A percentile compares a stretch with the other conserved stretches of the same genome.
phyloP scores from a whole-genome alignment of 2,329 filamentous ascomycete genomes.

The Cytospora paraplurivora region DNA sequence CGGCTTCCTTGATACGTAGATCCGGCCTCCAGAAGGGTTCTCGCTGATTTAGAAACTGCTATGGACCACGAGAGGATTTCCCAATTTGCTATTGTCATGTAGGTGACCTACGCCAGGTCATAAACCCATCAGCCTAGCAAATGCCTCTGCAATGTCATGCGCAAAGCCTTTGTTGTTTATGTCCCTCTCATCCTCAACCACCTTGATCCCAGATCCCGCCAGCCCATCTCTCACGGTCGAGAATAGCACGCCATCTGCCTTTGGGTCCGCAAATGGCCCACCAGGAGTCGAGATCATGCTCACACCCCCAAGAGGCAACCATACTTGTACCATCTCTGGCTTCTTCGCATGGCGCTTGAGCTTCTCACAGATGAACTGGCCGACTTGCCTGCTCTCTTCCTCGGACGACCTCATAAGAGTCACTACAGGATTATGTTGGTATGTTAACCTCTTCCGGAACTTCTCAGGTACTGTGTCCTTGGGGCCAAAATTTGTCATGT shows the following conservation, averaged over 20 bases:
- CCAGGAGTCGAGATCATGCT: slow-evolving; percentile 60
- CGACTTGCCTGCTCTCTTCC: slow-evolving; percentile 60
- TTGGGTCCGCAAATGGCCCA: slow-evolving; percentile 53
- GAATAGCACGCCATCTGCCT: slow-evolving; percentile 54
- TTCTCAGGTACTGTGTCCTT: slow-evolving; percentile 55
- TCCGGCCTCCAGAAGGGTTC: too few species aligned
- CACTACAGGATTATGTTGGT: slow-evolving; percentile 66
- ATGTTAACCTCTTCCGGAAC: slow-evolving; percentile 54
- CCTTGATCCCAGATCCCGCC: slow-evolving; percentile 47
- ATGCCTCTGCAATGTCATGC: slow-evolving; percentile 46
- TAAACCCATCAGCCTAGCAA: slow-evolving; percentile 38
- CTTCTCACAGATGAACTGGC: slow-evolving; percentile 56
- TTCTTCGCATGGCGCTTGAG: slow-evolving; percentile 45
- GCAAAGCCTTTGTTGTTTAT: slow-evolving; percentile 60
- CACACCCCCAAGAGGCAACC: slow-evolving; percentile 61
- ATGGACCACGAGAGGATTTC: too few species aligned
- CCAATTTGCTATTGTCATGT: too few species aligned
- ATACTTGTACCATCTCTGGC: slow-evolving; percentile 52
- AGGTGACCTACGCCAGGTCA: not conserved
- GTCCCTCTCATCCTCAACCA: slow-evolving; percentile 51
- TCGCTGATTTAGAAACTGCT: too few species aligned
- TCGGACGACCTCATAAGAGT: slow-evolving; percentile 66
- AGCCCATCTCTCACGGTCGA: slow-evolving; percentile 53
- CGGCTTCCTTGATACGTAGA: too few species aligned
- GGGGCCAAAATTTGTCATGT: slow-evolving; percentile 68